Percentiles rank a stretch among this genome's conserved stretches.
These are phyloP conservation scores for Quercus lobata DNA, from an alignment of 331 rosid species.

Conservation along the genomic window DNA sequence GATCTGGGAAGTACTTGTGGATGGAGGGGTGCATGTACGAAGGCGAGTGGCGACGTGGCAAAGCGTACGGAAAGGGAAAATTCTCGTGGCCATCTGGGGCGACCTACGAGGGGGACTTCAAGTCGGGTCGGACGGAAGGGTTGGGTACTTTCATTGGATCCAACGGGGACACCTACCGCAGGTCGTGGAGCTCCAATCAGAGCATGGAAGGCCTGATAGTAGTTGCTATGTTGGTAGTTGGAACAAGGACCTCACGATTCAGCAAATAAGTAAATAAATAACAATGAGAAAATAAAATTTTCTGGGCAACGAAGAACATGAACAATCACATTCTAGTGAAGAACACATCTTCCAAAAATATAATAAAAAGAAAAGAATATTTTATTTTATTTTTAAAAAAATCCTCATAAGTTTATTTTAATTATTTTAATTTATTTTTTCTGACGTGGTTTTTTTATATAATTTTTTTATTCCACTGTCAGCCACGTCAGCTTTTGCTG, in stretches of 20 bases:
- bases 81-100: slow-evolving; percentile 99
- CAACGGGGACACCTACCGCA: slow-evolving; percentile 81
- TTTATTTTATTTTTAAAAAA: too few species aligned
- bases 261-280: slow-evolving; percentile 15
- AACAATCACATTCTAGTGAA: too few species aligned
- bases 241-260: slow-evolving; percentile 63
- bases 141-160: slow-evolving; percentile 84
- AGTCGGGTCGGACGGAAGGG: slow-evolving; percentile 94
- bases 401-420: too few species aligned
- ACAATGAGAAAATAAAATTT: too few species aligned
- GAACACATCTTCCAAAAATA: too few species aligned
- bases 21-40: slow-evolving; percentile 97
- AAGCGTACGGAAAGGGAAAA: slow-evolving; percentile 86
- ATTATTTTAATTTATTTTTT: too few species aligned
- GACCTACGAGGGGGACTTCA: slow-evolving; percentile 91
- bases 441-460: too few species aligned
- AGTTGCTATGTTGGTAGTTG: slow-evolving; percentile 71
- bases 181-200: slow-evolving; percentile 82
- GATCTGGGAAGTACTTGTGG: slow-evolving; percentile 93
- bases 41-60: slow-evolving; percentile 91
- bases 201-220: slow-evolving; percentile 93
- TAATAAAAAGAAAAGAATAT: too few species aligned
- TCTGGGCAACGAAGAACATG: too few species aligned
- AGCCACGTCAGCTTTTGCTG: too few species aligned
- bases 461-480: too few species aligned